Base-by-base conservation (phyloP, 2,329 filamentous ascomycete species). In the Diaporthe vexans region DNA sequence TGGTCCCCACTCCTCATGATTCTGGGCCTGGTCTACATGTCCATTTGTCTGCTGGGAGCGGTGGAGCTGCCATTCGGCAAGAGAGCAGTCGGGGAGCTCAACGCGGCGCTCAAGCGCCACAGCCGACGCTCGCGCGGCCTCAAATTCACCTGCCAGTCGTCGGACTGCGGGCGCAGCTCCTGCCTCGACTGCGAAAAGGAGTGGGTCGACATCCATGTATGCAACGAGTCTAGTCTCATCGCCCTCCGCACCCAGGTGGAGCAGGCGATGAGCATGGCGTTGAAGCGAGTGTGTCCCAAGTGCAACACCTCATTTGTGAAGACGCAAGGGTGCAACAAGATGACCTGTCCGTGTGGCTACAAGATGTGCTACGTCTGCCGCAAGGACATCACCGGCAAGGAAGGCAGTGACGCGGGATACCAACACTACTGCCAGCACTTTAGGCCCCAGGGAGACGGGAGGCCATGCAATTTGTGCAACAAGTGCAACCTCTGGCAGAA, bases 301-400 rank as follows among this genome's bases (percentile, higher is more conserved):
- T 99, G 97, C 86, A 93, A 94, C 78, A 94, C 95, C 13, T 94
- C 93, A 21, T 98, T 98, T 82, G 94, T 99, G 84, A 98, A 98
- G 83, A 93, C 92, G 9, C 92, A 93, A 35, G 97, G 97, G 79
- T 99, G 97, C 89, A 99, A 99, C 87, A 98, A 98, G 85, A 89
- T 99, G 54, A 96, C 95, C 8, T 98, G 97, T 81, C 92, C 95
- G 21, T 99, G 97, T 83, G 97, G 97, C 11, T 98, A 98, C 84
- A 93, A 94, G 78, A 98, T 98, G 96, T 99, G 97, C 83, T 99
- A 99, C 81, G 91, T 98, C 61, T 99, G 97, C 83, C 94, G 97
- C 54, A 93, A 93, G 78, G 92, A 94, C 79, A 91, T 93, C 61
- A 86, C 87, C 73, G 86, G 90, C 67, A 76, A 78, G 48, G 83